Evolutionary conservation across 257 asterid species (phyloP).

Genomic region (Schizonepeta tenuifolia): DNA sequence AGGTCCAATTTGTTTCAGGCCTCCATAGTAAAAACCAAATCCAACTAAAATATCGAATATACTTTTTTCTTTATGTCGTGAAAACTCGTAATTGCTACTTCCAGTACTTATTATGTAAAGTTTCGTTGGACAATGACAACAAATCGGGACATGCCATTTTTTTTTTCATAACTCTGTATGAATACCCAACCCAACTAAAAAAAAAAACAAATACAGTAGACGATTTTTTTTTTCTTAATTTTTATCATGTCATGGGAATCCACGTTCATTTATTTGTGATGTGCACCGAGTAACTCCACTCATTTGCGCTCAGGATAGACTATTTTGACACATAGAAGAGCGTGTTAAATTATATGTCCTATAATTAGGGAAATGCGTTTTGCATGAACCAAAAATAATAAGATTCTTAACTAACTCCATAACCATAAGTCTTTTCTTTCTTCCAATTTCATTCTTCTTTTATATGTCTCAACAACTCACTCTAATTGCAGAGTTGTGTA

Average conservation of each 20-base stretch:
- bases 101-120: no score
- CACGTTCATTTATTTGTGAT: no score
- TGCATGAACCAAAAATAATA: constrained; percentile 32
- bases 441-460: background rate
- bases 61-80: background rate
- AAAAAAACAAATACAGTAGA: no score
- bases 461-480: background rate
- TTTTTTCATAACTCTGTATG: background rate
- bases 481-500: no score
- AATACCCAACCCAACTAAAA: no score
- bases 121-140: no score
- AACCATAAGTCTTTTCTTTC: background rate
- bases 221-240: no score
- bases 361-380: constrained; percentile 12
- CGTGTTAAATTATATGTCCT: constrained; percentile 28
- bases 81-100: no score
- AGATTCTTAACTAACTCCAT: constrained; percentile 25
- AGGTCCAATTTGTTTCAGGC: background rate
- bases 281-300: no score
- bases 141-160: background rate
- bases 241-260: no score
- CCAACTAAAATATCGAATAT: background rate
- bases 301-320: no score
- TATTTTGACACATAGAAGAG: background rate
- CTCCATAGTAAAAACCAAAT: background rate